Evolutionary conservation across 257 asterid genomes (phyloP), one percentile per base, ranked within the genome.

Genomic region (Nicotiana obtusifolia): DNA sequence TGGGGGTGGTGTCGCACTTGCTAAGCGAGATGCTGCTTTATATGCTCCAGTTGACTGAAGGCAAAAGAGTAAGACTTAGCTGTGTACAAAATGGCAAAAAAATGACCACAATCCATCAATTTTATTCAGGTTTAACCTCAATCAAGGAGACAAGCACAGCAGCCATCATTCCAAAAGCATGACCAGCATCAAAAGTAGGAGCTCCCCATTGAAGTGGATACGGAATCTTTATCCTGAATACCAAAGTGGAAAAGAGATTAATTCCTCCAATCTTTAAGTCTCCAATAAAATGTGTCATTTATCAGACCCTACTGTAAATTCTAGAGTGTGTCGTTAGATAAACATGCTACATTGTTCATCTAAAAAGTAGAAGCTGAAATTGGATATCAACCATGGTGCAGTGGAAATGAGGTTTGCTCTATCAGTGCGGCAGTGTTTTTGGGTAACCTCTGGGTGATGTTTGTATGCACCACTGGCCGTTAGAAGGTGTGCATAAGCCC

Each of bases 161-260:
- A 79, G 98, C 87, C 98, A 95, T 95, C 99, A 95, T 95, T 84
- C 98, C 99, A 81, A 95, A 95, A 17, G 97, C 89, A 89, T 94
- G 99, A 77, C 99, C 99, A 28, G 99, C 99, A 82, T 92, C 92
- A 81, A 95, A 95, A 61, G 97, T 92, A 77, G 99, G 99, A 24
- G 99, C 97, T 5, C 99, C 97, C 99, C 99, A 95, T 81, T 95
- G 97, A 84, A 94, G 99, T 15, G 98, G 98, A 61, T 92, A 94
- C 24, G 99, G 98, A 83, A 95, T 91, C 86, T 94, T 95, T 84
- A 94, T 89, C 99, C 99, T 95, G 82, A 83, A 80, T 26, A 62
- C 11, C 64, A 49, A 65, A 80, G 33, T 60, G 57, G 44, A 11
- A 33, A 26, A 44, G 64, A 16, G 22, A 67, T 81, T 3, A 69